Evolutionary conservation across 2,329 filamentous ascomycete genomes (phyloP).

Genomic region (Trichoderma cornu-damae): DNA sequence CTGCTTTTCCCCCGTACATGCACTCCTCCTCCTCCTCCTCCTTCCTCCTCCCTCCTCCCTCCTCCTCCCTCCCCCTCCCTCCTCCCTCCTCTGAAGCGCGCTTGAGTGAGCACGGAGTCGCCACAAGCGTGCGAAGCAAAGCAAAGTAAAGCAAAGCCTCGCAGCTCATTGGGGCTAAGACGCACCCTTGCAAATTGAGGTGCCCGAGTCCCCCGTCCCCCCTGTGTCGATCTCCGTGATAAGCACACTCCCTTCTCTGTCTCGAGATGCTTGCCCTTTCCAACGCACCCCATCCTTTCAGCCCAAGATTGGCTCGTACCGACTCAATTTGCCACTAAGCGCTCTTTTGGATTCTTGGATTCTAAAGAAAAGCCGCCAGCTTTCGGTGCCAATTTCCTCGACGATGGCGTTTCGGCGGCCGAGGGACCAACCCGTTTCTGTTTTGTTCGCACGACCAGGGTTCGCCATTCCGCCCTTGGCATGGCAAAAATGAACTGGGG

Average conservation of each 20-base stretch:
- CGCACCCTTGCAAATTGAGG: constrained; percentile 13
- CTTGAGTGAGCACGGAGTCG: background rate
- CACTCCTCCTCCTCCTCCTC: no score
- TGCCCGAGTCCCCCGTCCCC: constrained; percentile 17
- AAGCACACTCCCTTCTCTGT: background rate
- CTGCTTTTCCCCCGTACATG: background rate
- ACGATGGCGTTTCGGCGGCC: background rate
- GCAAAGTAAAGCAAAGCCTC: no score
- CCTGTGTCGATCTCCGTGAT: constrained; percentile 19
- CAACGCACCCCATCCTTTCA: background rate
- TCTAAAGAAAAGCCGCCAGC: no score
- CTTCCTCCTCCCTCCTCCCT: no score
- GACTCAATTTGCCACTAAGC: no score
- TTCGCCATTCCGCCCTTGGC: background rate
- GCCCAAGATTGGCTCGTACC: no score
- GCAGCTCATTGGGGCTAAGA: background rate
- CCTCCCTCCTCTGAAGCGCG: background rate
- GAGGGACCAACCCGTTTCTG: background rate
- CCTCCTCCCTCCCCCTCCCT: no score
- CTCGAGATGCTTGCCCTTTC: background rate
- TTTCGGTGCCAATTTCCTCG: background rate
- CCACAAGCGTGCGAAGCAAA: background rate
- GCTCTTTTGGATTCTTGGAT: background rate
- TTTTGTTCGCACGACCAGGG: background rate
- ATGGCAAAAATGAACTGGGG: background rate